Percentiles rank a stretch among this genome's conserved stretches.
Evolutionary conservation across 148 eudicot species (phyloP).

Genomic region (Salicornia ramosissima): DNA sequence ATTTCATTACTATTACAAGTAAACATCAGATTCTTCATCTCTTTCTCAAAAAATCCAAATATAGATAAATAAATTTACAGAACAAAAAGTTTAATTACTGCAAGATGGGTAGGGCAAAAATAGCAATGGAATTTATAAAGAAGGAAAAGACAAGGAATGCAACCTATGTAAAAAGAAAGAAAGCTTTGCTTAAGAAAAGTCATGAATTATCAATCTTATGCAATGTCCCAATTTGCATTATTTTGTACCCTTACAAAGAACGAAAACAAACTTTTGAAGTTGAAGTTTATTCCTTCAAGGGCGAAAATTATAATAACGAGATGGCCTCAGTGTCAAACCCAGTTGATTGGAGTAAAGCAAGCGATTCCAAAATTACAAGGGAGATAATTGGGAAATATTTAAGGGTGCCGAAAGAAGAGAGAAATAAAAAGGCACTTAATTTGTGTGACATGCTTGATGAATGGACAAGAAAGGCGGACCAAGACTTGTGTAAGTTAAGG

Average conservation of each 20-base stretch:
- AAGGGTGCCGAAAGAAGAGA: slow-evolving; percentile 18
- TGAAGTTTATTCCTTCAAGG: slow-evolving; percentile 20
- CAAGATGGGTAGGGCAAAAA: no score
- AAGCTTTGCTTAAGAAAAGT: slow-evolving; percentile 28
- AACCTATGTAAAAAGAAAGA: slow-evolving; percentile 26
- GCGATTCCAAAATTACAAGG: background rate
- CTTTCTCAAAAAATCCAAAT: no score
- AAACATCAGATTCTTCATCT: no score
- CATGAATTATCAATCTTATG: no score
- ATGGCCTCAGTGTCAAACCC: background rate
- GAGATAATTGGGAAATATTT: slow-evolving; percentile 22
- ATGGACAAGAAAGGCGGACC: slow-evolving; percentile 21
- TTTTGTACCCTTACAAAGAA: slow-evolving; percentile 21
- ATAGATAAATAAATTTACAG: no score
- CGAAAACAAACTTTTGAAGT: slow-evolving; percentile 12
- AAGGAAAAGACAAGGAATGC: slow-evolving; percentile 27
- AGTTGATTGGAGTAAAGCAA: background rate
- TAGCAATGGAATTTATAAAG: slow-evolving; percentile 26
- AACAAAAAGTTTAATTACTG: background rate
- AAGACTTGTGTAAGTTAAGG: slow-evolving; percentile 17
- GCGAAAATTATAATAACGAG: background rate
- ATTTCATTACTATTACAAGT: no score
- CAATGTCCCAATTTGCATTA: no score
- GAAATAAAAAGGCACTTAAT: slow-evolving; percentile 8
- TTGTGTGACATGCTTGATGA: slow-evolving; percentile 25